Evolutionary conservation across 306 rosid species (phyloP).

Genomic region (Cucurbita argyrosperma): DNA sequence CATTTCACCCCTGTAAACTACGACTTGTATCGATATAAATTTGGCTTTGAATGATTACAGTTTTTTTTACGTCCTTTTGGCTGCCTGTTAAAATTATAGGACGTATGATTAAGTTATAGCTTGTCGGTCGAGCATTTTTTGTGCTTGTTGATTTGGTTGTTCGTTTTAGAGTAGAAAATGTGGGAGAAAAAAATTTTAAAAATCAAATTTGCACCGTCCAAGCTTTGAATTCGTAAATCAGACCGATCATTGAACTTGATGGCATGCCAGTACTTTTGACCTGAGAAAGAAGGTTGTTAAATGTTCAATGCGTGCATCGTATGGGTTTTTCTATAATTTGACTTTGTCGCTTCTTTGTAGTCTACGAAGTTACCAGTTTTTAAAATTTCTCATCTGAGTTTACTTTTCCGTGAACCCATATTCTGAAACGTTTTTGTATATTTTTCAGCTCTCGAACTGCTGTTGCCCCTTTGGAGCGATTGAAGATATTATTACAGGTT

Average conservation of each 20-base stretch:
- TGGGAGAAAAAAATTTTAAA: not conserved
- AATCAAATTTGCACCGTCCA: not conserved
- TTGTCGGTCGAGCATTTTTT: not conserved
- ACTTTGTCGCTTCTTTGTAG: not conserved
- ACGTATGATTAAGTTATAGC: not conserved
- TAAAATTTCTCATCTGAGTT: not conserved
- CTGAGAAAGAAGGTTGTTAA: not conserved
- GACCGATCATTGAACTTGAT: not conserved
- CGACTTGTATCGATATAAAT: not conserved
- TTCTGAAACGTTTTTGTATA: slow-evolving; percentile 3
- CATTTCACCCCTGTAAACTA: not conserved
- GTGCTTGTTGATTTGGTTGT: not conserved
- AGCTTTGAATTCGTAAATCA: not conserved
- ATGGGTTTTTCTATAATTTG: not conserved
- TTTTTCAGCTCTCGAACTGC: slow-evolving; percentile 84
- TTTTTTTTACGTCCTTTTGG: not conserved
- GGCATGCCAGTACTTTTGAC: not conserved
- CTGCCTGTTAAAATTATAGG: not conserved
- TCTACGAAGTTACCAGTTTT: not conserved
- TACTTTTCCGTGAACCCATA: not conserved
- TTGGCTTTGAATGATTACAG: not conserved
- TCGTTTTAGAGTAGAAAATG: not conserved
- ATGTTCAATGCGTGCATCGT: not conserved
- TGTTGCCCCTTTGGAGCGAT: slow-evolving; percentile 91
- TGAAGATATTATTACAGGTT: slow-evolving; percentile 97